Evolutionary conservation across 202 grass and related monocot genomes (phyloP).

Genomic region (Zizania palustris): DNA sequence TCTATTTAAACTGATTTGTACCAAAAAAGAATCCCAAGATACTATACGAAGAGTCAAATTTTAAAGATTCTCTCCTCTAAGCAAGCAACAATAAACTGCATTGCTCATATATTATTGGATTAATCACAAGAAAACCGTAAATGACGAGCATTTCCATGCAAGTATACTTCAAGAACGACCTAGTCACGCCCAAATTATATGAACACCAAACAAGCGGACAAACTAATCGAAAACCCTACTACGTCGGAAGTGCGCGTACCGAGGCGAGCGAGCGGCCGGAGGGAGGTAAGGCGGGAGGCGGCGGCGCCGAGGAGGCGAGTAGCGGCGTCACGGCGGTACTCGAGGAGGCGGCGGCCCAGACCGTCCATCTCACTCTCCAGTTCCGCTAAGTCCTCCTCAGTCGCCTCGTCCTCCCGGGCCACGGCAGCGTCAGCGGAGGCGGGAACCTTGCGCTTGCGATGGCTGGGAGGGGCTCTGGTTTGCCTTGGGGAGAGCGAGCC

Average conservation of each 20-base stretch:
- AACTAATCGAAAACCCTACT: constrained; percentile 35
- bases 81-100: background rate
- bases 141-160: background rate
- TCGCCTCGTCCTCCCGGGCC: constrained; percentile 15
- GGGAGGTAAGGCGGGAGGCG: constrained; percentile 25
- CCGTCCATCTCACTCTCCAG: constrained; percentile 57
- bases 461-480: constrained; percentile 7
- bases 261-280: constrained; percentile 33
- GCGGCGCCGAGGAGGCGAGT: constrained; percentile 23
- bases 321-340: constrained; percentile 49
- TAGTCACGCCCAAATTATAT: background rate
- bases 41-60: no score
- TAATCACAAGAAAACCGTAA: background rate
- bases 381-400: constrained; percentile 44
- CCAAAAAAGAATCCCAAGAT: no score
- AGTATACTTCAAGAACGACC: background rate
- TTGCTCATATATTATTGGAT: background rate
- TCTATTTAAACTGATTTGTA: no score
- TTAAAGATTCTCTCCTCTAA: no score
- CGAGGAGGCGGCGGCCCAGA: constrained; percentile 61
- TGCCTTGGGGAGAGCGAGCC: constrained; percentile 1
- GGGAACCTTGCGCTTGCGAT: constrained; percentile 47
- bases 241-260: constrained; percentile 33
- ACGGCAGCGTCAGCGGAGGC: background rate
- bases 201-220: background rate